Base-by-base conservation (phyloP, 495 filamentous ascomycete species). In the Penicillium crystallinum region DNA sequence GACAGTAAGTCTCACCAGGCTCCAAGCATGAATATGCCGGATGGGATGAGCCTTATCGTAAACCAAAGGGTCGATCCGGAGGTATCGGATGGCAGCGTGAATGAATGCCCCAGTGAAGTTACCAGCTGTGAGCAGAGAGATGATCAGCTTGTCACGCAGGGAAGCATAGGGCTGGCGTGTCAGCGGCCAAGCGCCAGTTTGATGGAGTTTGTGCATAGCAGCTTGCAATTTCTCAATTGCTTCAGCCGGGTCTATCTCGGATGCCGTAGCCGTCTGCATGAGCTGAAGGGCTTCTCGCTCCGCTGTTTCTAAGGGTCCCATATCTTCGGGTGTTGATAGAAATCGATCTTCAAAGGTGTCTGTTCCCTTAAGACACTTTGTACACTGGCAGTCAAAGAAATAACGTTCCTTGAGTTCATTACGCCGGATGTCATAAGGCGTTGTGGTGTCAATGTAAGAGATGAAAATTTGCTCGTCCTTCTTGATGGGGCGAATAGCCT, bases 341-440 rank as follows among this genome's bases (percentile, higher is more conserved):
- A 54, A 57, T n/a, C 42, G 34, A 17, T 58, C 57, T 54, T 64
- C 62, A n/a, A 48, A 57, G 6, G 49, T 38, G 5, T 56, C 62
- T 17, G 63, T 56, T 8, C 62, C 72, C 22, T 59, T 52, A 14
- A 56, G 51, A 61, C 82, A 88, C 52, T 76, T 78, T 7, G 64
- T 40, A 65, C 87, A 91, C 31, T 44, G 49, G 65, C 87, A 91
- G 46, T 69, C 67, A 66, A 90, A 89, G 66, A 81, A 85, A 65
- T 85, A 88, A 22, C 77, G 73, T 12, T 73, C 70, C 29, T 65
- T 62, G 1, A 91, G 73, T 48, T 84, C 73, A 8, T 63, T 57
- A 19, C 75, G 77, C 2, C 81, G 78, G 7, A 66, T 63, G 4
- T 62, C 34, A 9, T 66, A 64, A 0, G 81, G 77, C 29, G 77